Evolutionary conservation across 2,329 filamentous ascomycete genomes (phyloP), one percentile per base, ranked within the genome.

Genomic region (Phoma sp.): DNA sequence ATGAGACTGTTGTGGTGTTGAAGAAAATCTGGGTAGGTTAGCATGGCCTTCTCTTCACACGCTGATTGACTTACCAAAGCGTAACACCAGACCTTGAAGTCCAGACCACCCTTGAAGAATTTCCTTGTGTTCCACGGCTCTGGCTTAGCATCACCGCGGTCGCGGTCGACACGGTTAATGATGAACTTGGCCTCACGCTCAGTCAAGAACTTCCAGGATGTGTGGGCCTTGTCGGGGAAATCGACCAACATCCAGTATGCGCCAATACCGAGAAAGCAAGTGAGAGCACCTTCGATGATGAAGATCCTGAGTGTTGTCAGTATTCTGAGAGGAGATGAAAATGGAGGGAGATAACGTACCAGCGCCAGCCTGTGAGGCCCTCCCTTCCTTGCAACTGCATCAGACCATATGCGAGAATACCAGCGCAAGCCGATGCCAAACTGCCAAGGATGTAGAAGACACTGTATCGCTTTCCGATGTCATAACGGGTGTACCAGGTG

Each of bases 381-480:
- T 78, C 79, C 1, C 80, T 76, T 7, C 87, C 87, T 10, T 81
- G 72, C 74, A 89, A 81, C 66, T 88, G 86, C 82, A 86, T 87
- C 56, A 88, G 73, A 5, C 88, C 89, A 47, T 85, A 91, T 11
- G 89, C 87, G 1, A 92, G 78, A 39, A 92, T 87, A 49, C 88
- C 87, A 0, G 86, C 79, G 61, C 88, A 87, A 1, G 85, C 88
- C 0, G 85, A 82, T 0, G 88, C 86, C 5, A 88, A 78, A 57
- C 83, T 87, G 30, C 88, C 87, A 5, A 90, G 78, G 14, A 91
- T 80, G 68, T 90, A 91, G 65, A 91, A 91, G 20, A 83, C 71
- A 0, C 86, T 85, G 66, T 89, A 90, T 42, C 88, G 80, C 70
- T 87, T 88, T 43, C 88, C 87, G 15, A 91, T 80, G 73, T 91